Percentiles rank a stretch among this genome's conserved stretches.
Evolutionary conservation across 2,329 filamentous ascomycete genomes (phyloP).

Genomic region (Alternaria tenuissima): DNA sequence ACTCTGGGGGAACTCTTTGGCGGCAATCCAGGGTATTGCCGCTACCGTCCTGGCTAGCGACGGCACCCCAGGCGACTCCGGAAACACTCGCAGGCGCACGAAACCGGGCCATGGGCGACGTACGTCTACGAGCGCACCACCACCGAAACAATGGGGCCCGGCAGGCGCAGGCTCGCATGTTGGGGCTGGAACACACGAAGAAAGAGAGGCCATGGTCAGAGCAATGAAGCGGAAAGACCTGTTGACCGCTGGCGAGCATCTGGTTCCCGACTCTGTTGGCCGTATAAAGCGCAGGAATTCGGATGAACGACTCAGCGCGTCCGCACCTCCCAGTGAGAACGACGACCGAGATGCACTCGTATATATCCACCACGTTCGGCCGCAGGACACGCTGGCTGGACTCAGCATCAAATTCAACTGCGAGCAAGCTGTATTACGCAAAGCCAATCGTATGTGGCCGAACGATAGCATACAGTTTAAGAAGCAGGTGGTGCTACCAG

Average conservation of each 20-base stretch:
- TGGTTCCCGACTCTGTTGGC: conserved; percentile 55
- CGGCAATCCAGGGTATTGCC: conserved; percentile 58
- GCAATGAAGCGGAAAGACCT: conserved; percentile 61
- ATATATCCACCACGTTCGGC: conserved; percentile 86
- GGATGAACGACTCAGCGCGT: conserved; percentile 64
- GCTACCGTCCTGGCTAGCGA: conserved; percentile 59
- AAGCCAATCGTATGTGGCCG: conserved; percentile 93
- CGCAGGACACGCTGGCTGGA: conserved; percentile 87
- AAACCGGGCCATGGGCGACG: conserved; percentile 42
- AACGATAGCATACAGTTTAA: conserved; percentile 88
- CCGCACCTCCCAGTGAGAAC: conserved; percentile 62
- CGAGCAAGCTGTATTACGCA: conserved; percentile 80
- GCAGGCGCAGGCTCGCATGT: conserved; percentile 49
- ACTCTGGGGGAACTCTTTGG: conserved; percentile 60
- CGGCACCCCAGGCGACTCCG: conserved; percentile 24
- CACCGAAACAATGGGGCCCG: conserved; percentile 59
- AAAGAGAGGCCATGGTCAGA: conserved; percentile 56
- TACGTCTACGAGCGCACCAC: conserved; percentile 48
- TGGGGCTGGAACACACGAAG: conserved; percentile 56
- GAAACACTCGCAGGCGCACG: conserved; percentile 31
- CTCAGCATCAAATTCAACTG: conserved; percentile 92
- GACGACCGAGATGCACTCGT: conserved; percentile 80
- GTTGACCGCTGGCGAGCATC: conserved; percentile 52
- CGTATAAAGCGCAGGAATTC: conserved; percentile 72
- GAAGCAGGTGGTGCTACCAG: conserved; percentile 81